Base-by-base conservation (phyloP, 495 filamentous ascomycete species). In the Aspergillus hancockii region DNA sequence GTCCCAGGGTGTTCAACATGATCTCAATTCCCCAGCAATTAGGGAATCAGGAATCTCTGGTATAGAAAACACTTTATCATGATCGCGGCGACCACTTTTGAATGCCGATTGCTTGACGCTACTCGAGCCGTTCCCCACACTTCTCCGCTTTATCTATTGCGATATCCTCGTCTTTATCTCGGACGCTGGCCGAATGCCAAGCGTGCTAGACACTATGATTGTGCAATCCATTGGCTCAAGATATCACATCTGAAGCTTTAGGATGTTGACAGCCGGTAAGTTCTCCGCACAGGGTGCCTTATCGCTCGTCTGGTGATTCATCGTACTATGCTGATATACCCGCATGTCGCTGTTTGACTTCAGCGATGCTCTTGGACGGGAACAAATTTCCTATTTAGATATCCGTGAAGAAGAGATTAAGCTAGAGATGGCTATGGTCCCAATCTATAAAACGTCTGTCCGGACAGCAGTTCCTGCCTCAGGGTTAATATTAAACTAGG, bases 211-310 rank as follows among this genome's bases (percentile, higher is more conserved):
- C 18, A 40, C 19, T 4, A 9, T 9, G 3, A 45, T 45, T 8
- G 8, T 14, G 6, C 2, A 45, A 2, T 18, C 41, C n/a, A 45
- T 45, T 45, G 41, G 41, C 47, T 28, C 12, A 34, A 58, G 54
- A 46, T 32, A 41, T 55, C 50, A 34, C 25, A 12, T 32, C 4
- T 53, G 30, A 53, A 38, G 13, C 14, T 28, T 38, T 28, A 30
- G 14, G 8, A 65, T 60, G 56, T 22, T 55, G 21, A 51, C 38
- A 32, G 56, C 52, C 32, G 52, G 38, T 8, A 60, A 61, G 49
- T 50, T 49, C 21, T 19, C 50, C 9, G 28, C 59, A 23, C 30
- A 53, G 41, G 18, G 5, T 19, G 14, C 2, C 16, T 45, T 45
- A 45, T 45, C 41, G 41, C 41, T 36, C 3, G 41, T 19, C 41